phyloP scores from a whole-genome alignment of 805 yeast genomes.

The Yamadazyma ubonensis region DNA sequence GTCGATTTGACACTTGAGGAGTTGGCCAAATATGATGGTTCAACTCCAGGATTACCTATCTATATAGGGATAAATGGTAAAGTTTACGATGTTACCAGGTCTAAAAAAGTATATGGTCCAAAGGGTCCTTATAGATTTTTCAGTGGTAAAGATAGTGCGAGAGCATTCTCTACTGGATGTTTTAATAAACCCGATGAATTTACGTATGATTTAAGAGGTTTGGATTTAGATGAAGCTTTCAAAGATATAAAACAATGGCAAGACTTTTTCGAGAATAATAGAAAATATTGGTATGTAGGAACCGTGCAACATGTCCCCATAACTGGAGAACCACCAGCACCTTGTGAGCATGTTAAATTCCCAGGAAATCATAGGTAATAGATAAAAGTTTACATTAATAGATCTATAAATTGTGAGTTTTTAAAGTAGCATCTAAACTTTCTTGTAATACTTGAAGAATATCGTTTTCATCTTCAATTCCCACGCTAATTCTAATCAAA shows the following conservation, averaged over 20 bases:
- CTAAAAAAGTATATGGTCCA: conserved; percentile 55
- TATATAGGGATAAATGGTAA: conserved; percentile 59
- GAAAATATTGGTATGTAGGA: conserved; percentile 65
- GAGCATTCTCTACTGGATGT: conserved; percentile 73
- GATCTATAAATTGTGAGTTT: conserved; percentile 28
- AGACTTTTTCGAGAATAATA: conserved; percentile 42
- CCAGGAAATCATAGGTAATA: conserved; percentile 14
- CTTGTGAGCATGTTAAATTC: conserved; percentile 39
- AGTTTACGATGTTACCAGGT: conserved; percentile 61
- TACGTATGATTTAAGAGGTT: conserved; percentile 66
- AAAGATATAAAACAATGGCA: conserved; percentile 53
- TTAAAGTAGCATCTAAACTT: conserved; percentile 43
- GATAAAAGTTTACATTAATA: no score
- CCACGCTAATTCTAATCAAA: conserved; percentile 79
- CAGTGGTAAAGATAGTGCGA: conserved; percentile 65
- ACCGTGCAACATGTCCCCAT: conserved; percentile 45
- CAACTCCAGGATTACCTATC: conserved; percentile 47
- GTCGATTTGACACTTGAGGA: conserved; percentile 43
- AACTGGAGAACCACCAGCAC: conserved; percentile 50
- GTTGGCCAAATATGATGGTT: conserved; percentile 52
- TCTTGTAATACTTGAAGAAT: conserved; percentile 49
- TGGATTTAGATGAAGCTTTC: conserved; percentile 42
- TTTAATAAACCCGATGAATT: conserved; percentile 51
- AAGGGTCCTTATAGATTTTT: conserved; percentile 49
- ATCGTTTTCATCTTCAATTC: conserved; percentile 70